phyloP scores from a whole-genome alignment of 2,329 filamentous ascomycete species.

The Cladosporium phlei region DNA sequence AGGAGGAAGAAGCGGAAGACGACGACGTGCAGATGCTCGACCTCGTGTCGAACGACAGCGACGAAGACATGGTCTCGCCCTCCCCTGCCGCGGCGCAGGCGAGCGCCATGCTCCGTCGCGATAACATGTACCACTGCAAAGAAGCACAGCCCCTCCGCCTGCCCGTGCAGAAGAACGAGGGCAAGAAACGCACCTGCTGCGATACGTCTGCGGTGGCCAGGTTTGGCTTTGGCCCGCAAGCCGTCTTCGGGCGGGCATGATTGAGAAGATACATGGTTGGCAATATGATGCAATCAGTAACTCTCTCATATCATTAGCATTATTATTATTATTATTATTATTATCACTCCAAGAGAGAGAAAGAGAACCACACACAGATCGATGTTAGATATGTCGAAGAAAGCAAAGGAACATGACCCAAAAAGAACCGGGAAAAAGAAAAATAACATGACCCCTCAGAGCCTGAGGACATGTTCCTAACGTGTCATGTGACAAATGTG shows the following conservation, averaged over 20 bases:
- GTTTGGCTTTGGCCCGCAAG: conserved; percentile 3
- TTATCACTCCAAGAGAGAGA: too few relatives aligned
- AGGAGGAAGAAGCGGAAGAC: conserved; percentile 25
- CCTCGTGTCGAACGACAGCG: conserved; percentile 13
- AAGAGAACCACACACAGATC: too few relatives aligned
- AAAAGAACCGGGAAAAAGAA: too few relatives aligned
- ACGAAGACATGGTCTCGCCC: conserved; percentile 20
- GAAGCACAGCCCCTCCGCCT: conserved; percentile 21
- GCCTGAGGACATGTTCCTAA: background rate
- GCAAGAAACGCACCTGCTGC: conserved; percentile 32
- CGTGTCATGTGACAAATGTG: conserved; percentile 5
- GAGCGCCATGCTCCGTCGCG: conserved; percentile 23
- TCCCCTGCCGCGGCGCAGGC: conserved; percentile 25
- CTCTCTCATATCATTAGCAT: background rate
- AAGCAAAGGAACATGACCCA: too few relatives aligned
- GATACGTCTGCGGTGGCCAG: conserved; percentile 18
- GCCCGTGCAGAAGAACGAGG: conserved; percentile 29
- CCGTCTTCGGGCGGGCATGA: conserved; percentile 8
- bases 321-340: background rate
- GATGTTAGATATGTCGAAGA: too few relatives aligned
- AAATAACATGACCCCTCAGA: too few relatives aligned
- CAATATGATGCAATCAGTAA: background rate
- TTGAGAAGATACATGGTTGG: background rate
- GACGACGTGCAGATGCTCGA: conserved; percentile 26
- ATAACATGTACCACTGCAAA: conserved; percentile 17